Conservation (phyloP, 129 eudicot species). For the Rutidosis leptorrhynchoides region DNA sequence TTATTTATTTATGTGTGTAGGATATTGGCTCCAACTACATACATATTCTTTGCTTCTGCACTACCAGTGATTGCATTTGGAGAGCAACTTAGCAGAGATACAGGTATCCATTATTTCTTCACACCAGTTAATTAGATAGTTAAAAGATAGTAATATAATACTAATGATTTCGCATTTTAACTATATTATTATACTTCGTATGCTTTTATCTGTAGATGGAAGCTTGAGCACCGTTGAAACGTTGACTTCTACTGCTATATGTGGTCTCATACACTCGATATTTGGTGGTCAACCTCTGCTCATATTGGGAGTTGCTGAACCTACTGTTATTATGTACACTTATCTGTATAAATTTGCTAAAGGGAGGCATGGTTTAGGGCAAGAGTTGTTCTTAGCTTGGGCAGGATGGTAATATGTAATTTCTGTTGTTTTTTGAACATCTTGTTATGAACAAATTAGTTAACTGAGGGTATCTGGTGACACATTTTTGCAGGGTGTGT, state of each 20-base stretch:
- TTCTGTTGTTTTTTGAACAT: background rate
- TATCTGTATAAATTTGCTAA: constrained; percentile 55
- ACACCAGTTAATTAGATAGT: background rate
- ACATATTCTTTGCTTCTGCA: constrained; percentile 52
- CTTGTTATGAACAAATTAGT: background rate
- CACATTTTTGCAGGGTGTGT: constrained; percentile 49
- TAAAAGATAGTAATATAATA: background rate
- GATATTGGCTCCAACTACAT: constrained; percentile 53
- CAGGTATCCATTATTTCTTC: constrained; percentile 32
- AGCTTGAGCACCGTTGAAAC: constrained; percentile 63
- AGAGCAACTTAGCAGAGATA: constrained; percentile 52
- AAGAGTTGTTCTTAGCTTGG: constrained; percentile 60
- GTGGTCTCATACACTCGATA: constrained; percentile 56
- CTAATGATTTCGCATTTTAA: background rate
- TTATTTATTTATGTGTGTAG: constrained; percentile 17
- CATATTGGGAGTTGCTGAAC: constrained; percentile 68
- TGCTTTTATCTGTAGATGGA: constrained; percentile 39
- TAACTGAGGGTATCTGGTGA: too few relatives aligned
- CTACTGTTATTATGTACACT: constrained; percentile 64
- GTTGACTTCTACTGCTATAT: constrained; percentile 54
- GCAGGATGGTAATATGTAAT: constrained; percentile 46
- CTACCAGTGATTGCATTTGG: constrained; percentile 58
- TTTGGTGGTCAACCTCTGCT: constrained; percentile 68
- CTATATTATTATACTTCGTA: too few relatives aligned
- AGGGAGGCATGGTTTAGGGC: constrained; percentile 37